These are phyloP conservation scores for Hemerocallis citrina DNA, from an alignment of 106 monocot species.

Conservation along the genomic window DNA sequence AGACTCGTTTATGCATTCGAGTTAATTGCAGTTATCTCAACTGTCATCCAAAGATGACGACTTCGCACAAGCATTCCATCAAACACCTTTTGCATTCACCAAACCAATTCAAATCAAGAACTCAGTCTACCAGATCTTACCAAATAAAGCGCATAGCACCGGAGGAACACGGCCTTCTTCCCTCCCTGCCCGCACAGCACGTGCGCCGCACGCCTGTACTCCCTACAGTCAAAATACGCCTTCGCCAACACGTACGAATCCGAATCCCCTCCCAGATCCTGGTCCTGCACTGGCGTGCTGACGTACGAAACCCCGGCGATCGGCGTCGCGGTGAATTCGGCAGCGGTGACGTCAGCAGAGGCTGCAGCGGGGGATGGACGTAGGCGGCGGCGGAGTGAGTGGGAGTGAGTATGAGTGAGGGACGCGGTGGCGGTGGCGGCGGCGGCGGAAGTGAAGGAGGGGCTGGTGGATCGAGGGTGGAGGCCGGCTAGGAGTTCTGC, in stretches of 20 bases:
- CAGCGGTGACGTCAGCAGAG: too few relatives aligned
- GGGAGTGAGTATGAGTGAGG: conserved; percentile 12
- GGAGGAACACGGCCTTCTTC: conserved; percentile 62
- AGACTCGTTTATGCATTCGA: too few relatives aligned
- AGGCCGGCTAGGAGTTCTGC: conserved; percentile 80
- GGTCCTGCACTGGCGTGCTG: conserved; percentile 57
- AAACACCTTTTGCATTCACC: too few relatives aligned
- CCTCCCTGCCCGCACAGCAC: conserved; percentile 43
- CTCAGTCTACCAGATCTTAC: too few relatives aligned
- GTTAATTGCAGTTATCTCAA: too few relatives aligned
- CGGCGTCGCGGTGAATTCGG: conserved; percentile 37
- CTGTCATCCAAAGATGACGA: too few relatives aligned
- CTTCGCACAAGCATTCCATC: too few relatives aligned
- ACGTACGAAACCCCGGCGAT: conserved; percentile 83
- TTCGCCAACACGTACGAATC: conserved; percentile 78
- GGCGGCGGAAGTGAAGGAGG: conserved; percentile 16
- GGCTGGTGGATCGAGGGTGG: too few relatives aligned
- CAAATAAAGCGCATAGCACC: conserved; percentile 83
- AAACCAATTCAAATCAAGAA: too few relatives aligned
- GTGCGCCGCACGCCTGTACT: conserved; percentile 80
- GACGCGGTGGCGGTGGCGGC: conserved; percentile 19
- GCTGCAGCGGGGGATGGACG: conserved; percentile 19
- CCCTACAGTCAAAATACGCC: conserved; percentile 86
- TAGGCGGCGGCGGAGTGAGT: conserved; percentile 35
- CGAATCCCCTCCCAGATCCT: conserved; percentile 30